A percentile compares a stretch with the other conserved stretches of the same genome.
These are phyloP conservation scores for Termitomyces sp. DNA, from an alignment of 768 basidiomycete species.

Conservation along the genomic window DNA sequence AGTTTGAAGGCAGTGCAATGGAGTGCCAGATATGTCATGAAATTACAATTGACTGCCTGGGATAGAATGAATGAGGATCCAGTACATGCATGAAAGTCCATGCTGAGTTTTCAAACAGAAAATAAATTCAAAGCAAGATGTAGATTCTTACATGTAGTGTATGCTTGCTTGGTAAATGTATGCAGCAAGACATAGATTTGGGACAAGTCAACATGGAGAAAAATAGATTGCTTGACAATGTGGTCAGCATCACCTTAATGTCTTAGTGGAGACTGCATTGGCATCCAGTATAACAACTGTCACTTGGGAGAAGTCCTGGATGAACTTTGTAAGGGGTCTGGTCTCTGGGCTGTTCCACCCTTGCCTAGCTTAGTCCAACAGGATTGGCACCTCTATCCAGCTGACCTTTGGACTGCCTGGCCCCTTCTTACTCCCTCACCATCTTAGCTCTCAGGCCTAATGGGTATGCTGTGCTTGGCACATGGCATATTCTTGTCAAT, in stretches of 20 bases:
- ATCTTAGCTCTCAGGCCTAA: too few relatives aligned
- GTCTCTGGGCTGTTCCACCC: too few relatives aligned
- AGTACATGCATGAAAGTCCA: background rate
- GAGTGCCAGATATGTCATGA: too few relatives aligned
- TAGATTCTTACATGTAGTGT: background rate
- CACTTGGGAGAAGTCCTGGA: too few relatives aligned
- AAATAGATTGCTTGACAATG: background rate
- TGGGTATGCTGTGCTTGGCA: too few relatives aligned
- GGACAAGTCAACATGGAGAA: background rate
- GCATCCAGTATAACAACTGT: background rate
- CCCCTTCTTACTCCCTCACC: too few relatives aligned
- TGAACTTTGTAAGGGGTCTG: too few relatives aligned
- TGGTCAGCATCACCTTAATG: background rate
- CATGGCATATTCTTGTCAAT: too few relatives aligned
- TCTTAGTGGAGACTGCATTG: background rate
- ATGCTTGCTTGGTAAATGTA: background rate
- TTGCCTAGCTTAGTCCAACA: too few relatives aligned
- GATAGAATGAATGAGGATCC: background rate
- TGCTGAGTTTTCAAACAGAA: background rate
- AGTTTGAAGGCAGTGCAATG: background rate
- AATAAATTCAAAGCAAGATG: background rate
- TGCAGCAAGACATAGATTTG: background rate
- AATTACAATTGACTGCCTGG: background rate
- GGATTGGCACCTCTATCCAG: too few relatives aligned
- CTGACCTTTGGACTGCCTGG: too few relatives aligned